phyloP scores from a whole-genome alignment of 441 rosid species.

The Adansonia gregorii region DNA sequence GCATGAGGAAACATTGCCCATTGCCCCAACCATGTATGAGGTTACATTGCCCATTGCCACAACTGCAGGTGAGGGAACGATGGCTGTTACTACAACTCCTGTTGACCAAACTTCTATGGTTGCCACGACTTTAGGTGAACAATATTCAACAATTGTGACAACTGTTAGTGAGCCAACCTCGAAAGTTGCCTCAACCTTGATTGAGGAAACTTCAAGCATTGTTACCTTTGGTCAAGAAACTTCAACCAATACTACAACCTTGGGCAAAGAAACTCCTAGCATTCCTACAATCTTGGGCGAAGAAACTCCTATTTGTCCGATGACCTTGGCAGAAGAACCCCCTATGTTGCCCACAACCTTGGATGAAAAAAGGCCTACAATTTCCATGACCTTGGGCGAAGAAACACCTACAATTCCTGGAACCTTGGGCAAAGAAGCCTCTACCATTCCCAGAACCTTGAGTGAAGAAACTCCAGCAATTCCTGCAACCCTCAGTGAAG shows the following conservation, averaged over 20 bases:
- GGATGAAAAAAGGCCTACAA: not conserved
- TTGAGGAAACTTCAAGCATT: constrained; percentile 22
- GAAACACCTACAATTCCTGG: not conserved
- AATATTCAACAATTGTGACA: not conserved
- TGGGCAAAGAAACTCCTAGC: constrained; percentile 4
- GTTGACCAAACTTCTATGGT: not conserved
- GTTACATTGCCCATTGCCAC: not conserved
- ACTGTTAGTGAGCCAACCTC: not conserved
- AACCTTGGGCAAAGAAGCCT: not conserved
- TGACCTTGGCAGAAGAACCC: not conserved
- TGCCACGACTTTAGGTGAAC: not conserved
- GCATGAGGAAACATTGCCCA: not conserved
- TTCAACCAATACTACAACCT: not conserved
- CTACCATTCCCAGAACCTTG: not conserved
- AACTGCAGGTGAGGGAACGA: not conserved
- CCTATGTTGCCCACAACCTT: not conserved
- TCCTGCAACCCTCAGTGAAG: not conserved
- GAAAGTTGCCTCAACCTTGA: not conserved
- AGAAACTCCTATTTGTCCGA: not conserved
- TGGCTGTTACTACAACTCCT: not conserved
- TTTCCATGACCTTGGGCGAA: not conserved
- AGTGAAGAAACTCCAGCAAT: not conserved
- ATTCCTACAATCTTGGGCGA: not conserved
- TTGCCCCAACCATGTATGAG: constrained; percentile 10
- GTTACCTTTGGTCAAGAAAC: not conserved